These are phyloP conservation scores for Zelonia costaricensis DNA, from an alignment of 208 protist genomes.

Conservation along the genomic window DNA sequence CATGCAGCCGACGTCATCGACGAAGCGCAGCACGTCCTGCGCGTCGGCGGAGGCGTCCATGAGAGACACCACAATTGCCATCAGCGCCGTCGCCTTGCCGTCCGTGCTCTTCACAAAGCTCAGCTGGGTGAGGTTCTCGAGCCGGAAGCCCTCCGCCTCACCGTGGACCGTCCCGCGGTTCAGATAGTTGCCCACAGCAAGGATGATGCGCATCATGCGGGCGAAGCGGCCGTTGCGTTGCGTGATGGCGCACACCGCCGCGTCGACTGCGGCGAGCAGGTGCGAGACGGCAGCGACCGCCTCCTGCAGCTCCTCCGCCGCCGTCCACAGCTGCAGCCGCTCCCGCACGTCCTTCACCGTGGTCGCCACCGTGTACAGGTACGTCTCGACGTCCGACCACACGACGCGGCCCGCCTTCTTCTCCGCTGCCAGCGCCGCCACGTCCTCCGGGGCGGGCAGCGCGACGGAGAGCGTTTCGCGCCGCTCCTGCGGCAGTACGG, in stretches of 20 bases:
- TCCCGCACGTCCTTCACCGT: conserved; percentile 62
- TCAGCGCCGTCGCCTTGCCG: conserved; percentile 74
- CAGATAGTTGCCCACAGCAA: conserved; percentile 74
- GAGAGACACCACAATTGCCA: conserved; percentile 61
- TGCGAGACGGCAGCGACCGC: conserved; percentile 34
- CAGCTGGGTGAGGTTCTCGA: conserved; percentile 74
- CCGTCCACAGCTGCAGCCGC: conserved; percentile 68
- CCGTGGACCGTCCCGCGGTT: conserved; percentile 69
- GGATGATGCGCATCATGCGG: conserved; percentile 46
- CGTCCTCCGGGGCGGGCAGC: conserved; percentile 57
- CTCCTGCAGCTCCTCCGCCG: conserved; percentile 53
- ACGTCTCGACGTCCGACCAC: conserved; percentile 72
- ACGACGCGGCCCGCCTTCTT: conserved; percentile 34
- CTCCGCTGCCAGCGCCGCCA: conserved; percentile 44
- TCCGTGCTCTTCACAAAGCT: conserved; percentile 72
- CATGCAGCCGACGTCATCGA: conserved; percentile 56
- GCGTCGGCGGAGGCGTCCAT: conserved; percentile 14
- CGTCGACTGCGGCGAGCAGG: conserved; percentile 52
- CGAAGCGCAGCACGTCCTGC: conserved; percentile 43
- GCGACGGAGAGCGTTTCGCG: conserved; percentile 44
- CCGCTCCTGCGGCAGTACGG: conserved; percentile 41
- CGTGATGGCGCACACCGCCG: conserved; percentile 43
- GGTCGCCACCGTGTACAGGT: conserved; percentile 54
- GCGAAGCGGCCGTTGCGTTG: conserved; percentile 56
- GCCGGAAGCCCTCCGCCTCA: conserved; percentile 62